Evolutionary conservation across 2,329 filamentous ascomycete genomes (phyloP), one percentile per base, ranked within the genome.

Genomic region (Elsinoe fawcettii): DNA sequence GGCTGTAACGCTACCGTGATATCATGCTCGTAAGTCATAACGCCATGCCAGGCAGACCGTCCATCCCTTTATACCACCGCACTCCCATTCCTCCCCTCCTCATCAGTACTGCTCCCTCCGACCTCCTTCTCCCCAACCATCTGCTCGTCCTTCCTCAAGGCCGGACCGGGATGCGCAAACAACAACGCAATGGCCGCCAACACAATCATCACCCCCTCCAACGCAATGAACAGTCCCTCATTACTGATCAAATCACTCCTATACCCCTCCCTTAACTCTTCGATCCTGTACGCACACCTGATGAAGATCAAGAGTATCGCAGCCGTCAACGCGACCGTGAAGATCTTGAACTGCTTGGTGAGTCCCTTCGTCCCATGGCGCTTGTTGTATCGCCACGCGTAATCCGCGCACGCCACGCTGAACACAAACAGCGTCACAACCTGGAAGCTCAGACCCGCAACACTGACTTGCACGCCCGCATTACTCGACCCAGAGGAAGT

Each of bases 211-310:
- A 66, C 58, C 12, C 71, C 72, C 64, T 69, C 70, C 18, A 62
- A 25, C 2, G 51, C 62, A 22, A 63, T 63, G 32, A 63, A 63
- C 23, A 56, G 30, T 5, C 51, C 58, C 41, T 63, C 41, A 30
- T 61, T 51, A n/a, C 49, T 51, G 25, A 61, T 58, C 64, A 86
- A 68, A 18, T 74, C 67, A 0, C 84, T 82, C 5, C 65, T 69
- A 79, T 81, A 88, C 0, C 85, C 84, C 57, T 79, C 73, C 58
- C 77, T 80, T 63, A 87, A 68, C 75, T 87, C 84, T 1, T 80
- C 80, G 37, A 86, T 78, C 57, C 85, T 78, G 68, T 82, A 87
- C 41, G 80, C 77, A 63, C 79, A 82, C 9, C 85, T 74, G 63
- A 80, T 79, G 62, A 86, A 80, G 65, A 88, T 83, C 65, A 77